Conservation (phyloP, 306 rosid species). For the Vigna reflexopilosa region DNA sequence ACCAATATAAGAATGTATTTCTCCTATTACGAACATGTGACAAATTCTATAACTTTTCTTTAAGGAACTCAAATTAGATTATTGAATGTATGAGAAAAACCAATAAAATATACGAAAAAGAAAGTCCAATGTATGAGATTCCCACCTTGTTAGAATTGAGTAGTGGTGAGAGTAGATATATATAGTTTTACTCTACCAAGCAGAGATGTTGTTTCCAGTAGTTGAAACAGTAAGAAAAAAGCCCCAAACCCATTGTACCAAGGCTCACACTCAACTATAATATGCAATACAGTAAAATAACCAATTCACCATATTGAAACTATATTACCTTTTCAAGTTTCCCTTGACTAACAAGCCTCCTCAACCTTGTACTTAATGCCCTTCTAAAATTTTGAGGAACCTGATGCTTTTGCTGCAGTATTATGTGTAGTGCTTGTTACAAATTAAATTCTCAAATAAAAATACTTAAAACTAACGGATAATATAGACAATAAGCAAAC, state of each 20-base stretch:
- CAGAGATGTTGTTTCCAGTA: not conserved
- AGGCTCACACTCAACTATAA: not conserved
- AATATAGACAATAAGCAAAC: conserved; percentile 29
- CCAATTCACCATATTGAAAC: not conserved
- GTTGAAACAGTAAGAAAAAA: not conserved
- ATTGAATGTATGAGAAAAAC: no score
- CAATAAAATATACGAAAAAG: not conserved
- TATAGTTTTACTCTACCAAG: not conserved
- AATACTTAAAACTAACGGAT: conserved; percentile 4
- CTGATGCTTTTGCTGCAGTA: conserved; percentile 79
- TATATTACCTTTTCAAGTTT: conserved; percentile 79
- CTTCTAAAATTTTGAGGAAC: conserved; percentile 72
- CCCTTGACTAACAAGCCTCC: conserved; percentile 81
- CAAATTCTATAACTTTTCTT: not conserved
- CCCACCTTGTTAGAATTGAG: not conserved
- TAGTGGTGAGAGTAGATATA: not conserved
- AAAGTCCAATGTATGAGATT: not conserved
- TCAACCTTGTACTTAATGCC: conserved; percentile 67
- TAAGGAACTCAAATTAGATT: not conserved
- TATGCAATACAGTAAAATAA: not conserved
- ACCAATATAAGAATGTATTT: not conserved
- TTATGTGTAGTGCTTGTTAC: conserved; percentile 38
- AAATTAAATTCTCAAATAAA: conserved; percentile 40
- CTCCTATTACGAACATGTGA: not conserved
- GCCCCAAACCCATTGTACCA: not conserved